Conservation (phyloP, 2,329 filamentous ascomycete species). For the Aspergillus nomiae region DNA sequence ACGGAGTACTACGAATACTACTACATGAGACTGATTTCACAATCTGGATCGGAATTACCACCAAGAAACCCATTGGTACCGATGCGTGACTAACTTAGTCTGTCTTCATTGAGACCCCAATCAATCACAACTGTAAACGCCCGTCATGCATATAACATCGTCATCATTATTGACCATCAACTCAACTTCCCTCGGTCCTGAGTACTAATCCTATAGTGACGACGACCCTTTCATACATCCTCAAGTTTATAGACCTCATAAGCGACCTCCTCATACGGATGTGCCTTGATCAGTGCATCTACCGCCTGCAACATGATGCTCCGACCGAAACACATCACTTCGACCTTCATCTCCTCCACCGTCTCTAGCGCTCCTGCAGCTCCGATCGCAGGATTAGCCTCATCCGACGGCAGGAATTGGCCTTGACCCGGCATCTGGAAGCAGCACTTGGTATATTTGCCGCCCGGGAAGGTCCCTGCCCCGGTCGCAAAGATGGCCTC, state of each 20-base stretch:
- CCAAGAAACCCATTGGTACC: background rate
- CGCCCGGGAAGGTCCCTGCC: constrained; percentile 44
- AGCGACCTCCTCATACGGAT: constrained; percentile 50
- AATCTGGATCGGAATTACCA: background rate
- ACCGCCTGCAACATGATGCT: constrained; percentile 43
- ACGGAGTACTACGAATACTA: no score
- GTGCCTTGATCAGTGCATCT: constrained; percentile 42
- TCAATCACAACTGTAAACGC: background rate
- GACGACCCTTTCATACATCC: constrained; percentile 30
- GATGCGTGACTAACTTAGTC: background rate
- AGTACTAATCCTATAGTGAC: background rate
- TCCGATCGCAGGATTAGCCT: constrained; percentile 45
- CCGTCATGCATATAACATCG: background rate
- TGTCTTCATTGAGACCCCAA: background rate
- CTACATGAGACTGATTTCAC: background rate
- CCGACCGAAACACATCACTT: constrained; percentile 46
- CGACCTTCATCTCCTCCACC: constrained; percentile 46
- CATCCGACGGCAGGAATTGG: constrained; percentile 44
- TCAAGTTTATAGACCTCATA: constrained; percentile 50
- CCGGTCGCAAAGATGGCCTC: constrained; percentile 45
- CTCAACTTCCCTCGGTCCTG: background rate
- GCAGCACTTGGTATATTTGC: constrained; percentile 43
- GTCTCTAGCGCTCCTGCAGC: constrained; percentile 40
- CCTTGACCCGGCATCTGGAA: constrained; percentile 45
- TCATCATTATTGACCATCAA: background rate